These are phyloP conservation scores for Neopestalotiopsis rosae DNA, from an alignment of 2,329 filamentous ascomycete species.

Conservation along the genomic window DNA sequence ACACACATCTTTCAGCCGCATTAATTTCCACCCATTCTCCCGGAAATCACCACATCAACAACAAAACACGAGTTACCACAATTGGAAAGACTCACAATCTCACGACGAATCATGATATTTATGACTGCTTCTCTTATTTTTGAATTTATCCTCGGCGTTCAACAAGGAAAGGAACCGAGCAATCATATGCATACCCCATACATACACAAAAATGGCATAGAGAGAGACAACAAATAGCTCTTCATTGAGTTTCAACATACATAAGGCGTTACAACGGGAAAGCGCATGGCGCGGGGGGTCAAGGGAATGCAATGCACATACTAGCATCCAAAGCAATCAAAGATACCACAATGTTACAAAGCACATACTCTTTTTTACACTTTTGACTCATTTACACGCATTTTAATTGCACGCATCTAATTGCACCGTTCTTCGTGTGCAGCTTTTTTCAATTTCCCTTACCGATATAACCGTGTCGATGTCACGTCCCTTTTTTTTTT, in stretches of 20 bases:
- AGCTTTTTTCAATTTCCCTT: background rate
- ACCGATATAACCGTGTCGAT: background rate
- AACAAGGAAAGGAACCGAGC: background rate
- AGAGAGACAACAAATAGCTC: background rate
- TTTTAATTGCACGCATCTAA: background rate
- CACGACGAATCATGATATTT: background rate
- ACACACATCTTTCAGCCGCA: background rate
- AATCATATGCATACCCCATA: background rate
- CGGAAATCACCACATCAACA: background rate
- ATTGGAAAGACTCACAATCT: background rate
- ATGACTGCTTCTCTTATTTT: background rate
- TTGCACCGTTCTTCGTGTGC: background rate
- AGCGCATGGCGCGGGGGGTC: background rate
- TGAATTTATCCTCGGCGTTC: background rate
- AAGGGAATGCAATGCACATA: background rate
- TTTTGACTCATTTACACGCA: background rate
- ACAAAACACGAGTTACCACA: conserved; percentile 6
- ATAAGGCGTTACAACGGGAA: background rate
- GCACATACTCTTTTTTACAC: background rate
- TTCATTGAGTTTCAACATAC: background rate
- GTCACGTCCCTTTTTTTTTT: no score
- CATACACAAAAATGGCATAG: background rate
- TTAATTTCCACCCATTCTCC: background rate
- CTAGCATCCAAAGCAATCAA: background rate
- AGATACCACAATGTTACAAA: conserved; percentile 5